Conservation (phyloP, 257 asterid species). For the Misopates orontium region DNA sequence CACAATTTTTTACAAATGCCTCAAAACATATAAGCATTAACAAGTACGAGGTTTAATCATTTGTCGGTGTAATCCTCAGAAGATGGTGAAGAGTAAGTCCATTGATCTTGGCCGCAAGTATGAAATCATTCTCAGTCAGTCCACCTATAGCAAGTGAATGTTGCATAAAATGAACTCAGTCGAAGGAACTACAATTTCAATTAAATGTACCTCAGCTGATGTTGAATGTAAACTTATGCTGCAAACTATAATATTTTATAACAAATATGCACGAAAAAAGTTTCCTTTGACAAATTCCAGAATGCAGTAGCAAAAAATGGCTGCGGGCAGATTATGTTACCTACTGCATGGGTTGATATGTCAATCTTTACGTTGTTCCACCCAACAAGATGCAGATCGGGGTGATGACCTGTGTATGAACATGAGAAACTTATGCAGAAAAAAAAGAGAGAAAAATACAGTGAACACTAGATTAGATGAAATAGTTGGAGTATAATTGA, state of each 20-base stretch:
- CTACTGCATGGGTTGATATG: conserved; percentile 91
- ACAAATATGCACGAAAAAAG: too few species aligned
- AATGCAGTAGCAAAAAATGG: too few species aligned
- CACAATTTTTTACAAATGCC: neutral
- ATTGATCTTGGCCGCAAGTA: conserved; percentile 13
- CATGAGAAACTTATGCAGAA: too few species aligned
- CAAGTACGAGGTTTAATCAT: conserved; percentile 22
- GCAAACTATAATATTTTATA: neutral
- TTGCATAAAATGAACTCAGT: neutral
- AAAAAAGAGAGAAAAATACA: too few species aligned
- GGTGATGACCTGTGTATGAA: conserved; percentile 74
- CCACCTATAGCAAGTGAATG: neutral
- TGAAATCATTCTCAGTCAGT: conserved; percentile 10
- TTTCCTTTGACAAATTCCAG: neutral
- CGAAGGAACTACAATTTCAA: too few species aligned
- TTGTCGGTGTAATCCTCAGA: conserved; percentile 13
- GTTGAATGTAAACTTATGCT: too few species aligned
- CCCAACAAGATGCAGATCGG: conserved; percentile 96
- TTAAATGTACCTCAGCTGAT: too few species aligned
- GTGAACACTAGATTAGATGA: too few species aligned
- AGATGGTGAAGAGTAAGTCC: neutral
- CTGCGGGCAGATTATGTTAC: conserved; percentile 38
- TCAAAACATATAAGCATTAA: neutral
- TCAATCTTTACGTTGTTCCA: conserved; percentile 92
- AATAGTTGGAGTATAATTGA: too few species aligned